phyloP scores from a whole-genome alignment of 176 grass and related monocot species.

The Aechmea fasciata region DNA sequence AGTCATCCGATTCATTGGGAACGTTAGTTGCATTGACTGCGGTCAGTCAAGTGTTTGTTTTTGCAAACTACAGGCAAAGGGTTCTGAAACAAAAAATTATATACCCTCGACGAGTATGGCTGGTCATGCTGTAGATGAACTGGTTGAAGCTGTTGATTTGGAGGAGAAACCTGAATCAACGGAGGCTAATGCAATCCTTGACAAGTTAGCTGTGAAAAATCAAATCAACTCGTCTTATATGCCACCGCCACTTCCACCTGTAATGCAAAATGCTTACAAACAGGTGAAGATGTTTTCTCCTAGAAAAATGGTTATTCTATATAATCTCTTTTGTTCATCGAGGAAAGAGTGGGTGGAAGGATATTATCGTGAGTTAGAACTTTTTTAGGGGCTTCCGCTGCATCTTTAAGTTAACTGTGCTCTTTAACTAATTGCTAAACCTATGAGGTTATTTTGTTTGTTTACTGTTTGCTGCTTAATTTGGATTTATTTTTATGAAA shows the following conservation, averaged over 20 bases:
- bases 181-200: slow-evolving; percentile 21
- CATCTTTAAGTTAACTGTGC: neutral
- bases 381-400: neutral
- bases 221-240: slow-evolving; percentile 39
- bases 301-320: neutral
- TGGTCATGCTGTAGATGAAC: slow-evolving; percentile 57
- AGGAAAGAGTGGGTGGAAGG: neutral
- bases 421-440: neutral
- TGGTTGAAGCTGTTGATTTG: slow-evolving; percentile 48
- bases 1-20: too few relatives aligned
- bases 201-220: slow-evolving; percentile 26
- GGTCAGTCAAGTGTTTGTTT: slow-evolving; percentile 13
- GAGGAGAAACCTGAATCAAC: slow-evolving; percentile 42
- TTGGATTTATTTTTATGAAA: neutral
- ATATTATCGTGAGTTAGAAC: neutral
- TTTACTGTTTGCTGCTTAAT: neutral
- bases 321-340: neutral
- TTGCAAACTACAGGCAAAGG: slow-evolving; percentile 48
- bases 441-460: neutral
- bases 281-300: slow-evolving; percentile 34
- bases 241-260: slow-evolving; percentile 31
- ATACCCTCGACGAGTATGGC: slow-evolving; percentile 67
- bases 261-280: slow-evolving; percentile 31
- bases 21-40: neutral
- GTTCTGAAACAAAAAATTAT: slow-evolving; percentile 37